Percentiles rank a stretch among this genome's conserved stretches.
Evolutionary conservation across 2,329 filamentous ascomycete genomes (phyloP).

Genomic region (Cladosporium sp.): DNA sequence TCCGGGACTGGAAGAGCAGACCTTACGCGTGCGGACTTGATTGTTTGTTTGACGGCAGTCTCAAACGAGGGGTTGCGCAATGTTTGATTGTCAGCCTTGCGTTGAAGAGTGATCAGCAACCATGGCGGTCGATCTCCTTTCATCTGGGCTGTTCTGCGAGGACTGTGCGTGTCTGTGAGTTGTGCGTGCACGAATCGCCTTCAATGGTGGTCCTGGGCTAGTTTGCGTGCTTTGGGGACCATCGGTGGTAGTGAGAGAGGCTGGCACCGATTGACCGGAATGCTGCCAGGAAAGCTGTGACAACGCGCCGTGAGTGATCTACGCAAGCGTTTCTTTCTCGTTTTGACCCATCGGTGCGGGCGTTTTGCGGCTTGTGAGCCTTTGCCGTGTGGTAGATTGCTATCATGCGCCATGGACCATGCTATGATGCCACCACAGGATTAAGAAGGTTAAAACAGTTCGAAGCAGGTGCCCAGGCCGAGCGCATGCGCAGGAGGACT

Average conservation of each 20-base stretch:
- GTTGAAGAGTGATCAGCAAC: not conserved
- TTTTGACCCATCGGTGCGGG: not conserved
- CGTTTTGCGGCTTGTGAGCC: not conserved
- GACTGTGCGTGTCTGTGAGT: not conserved
- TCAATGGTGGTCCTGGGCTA: not conserved
- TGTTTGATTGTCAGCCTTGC: not conserved
- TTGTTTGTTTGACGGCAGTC: too few species aligned
- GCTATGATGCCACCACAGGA: not conserved
- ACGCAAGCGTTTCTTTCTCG: not conserved
- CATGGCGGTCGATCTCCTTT: not conserved
- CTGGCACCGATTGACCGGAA: not conserved
- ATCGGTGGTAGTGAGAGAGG: not conserved
- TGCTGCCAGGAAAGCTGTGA: not conserved
- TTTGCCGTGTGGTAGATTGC: not conserved
- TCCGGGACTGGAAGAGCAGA: too few species aligned
- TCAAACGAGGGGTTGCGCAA: too few species aligned
- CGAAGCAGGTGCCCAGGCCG: not conserved
- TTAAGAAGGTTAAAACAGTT: not conserved
- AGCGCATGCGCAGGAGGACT: not conserved
- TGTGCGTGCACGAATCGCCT: not conserved
- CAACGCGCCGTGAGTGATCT: not conserved
- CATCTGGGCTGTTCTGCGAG: not conserved
- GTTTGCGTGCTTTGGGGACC: not conserved
- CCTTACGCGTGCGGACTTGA: too few species aligned
- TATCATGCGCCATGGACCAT: not conserved